Evolutionary conservation across 257 asterid species (phyloP).

Genomic region (Coffea eugenioides): DNA sequence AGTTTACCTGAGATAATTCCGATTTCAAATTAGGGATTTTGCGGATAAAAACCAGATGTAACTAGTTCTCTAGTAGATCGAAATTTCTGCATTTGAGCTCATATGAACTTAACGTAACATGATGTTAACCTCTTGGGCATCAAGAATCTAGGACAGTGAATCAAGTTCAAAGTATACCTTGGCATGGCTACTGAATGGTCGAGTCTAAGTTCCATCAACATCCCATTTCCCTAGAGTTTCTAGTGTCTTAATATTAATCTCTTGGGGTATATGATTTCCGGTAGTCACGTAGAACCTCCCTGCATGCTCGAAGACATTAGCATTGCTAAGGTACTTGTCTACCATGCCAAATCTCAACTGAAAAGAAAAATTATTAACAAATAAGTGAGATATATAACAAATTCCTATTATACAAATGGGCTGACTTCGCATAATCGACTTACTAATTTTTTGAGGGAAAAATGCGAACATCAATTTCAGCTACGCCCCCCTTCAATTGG

Average conservation of each 20-base stretch:
- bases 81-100: constrained; percentile 35
- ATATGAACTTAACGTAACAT: background rate
- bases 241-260: constrained; percentile 42
- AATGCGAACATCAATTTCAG: too few species aligned
- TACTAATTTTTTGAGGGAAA: too few species aligned
- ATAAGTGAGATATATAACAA: background rate
- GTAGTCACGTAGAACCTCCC: constrained; percentile 48
- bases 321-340: constrained; percentile 51
- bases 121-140: background rate
- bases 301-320: constrained; percentile 54
- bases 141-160: background rate
- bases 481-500: background rate
- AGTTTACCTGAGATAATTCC: constrained; percentile 63
- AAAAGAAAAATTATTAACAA: background rate
- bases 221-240: constrained; percentile 50
- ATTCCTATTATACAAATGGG: background rate
- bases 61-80: constrained; percentile 58
- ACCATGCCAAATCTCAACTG: constrained; percentile 58
- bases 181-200: constrained; percentile 71
- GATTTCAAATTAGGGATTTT: constrained; percentile 54
- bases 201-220: constrained; percentile 43
- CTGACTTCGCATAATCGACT: background rate
- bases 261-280: constrained; percentile 58
- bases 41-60: constrained; percentile 46
- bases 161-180: constrained; percentile 33